Evolutionary conservation across 306 rosid genomes (phyloP).

Genomic region (Dicorynia guianensis): DNA sequence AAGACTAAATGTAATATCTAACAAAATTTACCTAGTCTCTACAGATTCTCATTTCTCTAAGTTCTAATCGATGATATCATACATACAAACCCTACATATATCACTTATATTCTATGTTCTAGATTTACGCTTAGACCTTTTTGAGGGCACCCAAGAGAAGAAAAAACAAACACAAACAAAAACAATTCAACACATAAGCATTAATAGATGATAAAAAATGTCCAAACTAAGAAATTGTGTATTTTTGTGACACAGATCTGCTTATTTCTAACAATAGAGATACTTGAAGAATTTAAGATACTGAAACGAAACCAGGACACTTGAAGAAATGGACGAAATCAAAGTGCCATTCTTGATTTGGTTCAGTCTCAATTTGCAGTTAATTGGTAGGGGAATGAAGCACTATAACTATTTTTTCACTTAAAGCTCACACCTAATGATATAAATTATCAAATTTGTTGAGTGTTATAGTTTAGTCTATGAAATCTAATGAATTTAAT

Average conservation of each 20-base stretch:
- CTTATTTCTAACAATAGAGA: conserved; percentile 57
- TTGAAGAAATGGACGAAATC: too few relatives aligned
- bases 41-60: conserved; percentile 29
- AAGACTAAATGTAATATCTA: conserved; percentile 73
- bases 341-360: too few relatives aligned
- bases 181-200: conserved; percentile 34
- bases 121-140: conserved; percentile 61
- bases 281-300: too few relatives aligned
- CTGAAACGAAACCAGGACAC: too few relatives aligned
- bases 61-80: conserved; percentile 41
- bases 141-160: conserved; percentile 85
- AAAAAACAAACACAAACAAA: too few relatives aligned
- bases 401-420: too few relatives aligned
- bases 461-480: too few relatives aligned
- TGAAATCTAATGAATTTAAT: too few relatives aligned
- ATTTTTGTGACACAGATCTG: conserved; percentile 62
- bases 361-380: too few relatives aligned
- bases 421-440: too few relatives aligned
- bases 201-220: neutral
- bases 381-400: too few relatives aligned
- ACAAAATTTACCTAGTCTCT: conserved; percentile 91
- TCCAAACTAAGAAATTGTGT: conserved; percentile 25
- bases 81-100: conserved; percentile 54
- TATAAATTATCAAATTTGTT: too few relatives aligned
- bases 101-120: conserved; percentile 47